A percentile compares a stretch with the other conserved stretches of the same genome.
Conservation (phyloP, 345 rosid genomes). For the Geranium brycei region DNA sequence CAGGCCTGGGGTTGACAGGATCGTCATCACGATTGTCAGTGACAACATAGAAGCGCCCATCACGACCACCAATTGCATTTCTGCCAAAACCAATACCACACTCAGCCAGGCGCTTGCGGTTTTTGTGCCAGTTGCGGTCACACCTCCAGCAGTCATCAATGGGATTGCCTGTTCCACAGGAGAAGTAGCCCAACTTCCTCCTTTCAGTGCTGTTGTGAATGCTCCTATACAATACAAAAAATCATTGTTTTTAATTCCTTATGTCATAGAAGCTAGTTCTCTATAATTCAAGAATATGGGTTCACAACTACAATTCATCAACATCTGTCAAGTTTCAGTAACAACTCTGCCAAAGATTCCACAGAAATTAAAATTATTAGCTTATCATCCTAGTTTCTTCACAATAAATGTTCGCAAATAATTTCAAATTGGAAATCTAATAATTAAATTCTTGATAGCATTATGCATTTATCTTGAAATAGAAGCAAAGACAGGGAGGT, state of each 20-base stretch:
- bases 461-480: neutral
- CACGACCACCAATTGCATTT: slow-evolving; percentile 82
- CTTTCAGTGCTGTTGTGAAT: slow-evolving; percentile 58
- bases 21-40: slow-evolving; percentile 66
- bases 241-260: neutral
- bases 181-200: slow-evolving; percentile 65
- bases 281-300: neutral
- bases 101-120: slow-evolving; percentile 79
- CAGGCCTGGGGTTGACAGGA: slow-evolving; percentile 79
- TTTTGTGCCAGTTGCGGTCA: slow-evolving; percentile 66
- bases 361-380: too few relatives aligned
- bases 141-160: slow-evolving; percentile 93
- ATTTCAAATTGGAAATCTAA: too few relatives aligned
- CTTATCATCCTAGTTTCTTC: neutral
- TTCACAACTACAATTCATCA: neutral
- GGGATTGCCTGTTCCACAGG: slow-evolving; percentile 82
- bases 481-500: neutral
- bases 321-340: too few relatives aligned
- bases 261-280: neutral
- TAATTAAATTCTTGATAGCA: neutral
- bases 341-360: too few relatives aligned
- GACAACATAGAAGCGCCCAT: slow-evolving; percentile 72
- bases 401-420: neutral
- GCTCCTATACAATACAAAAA: slow-evolving; percentile 36
- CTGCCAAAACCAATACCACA: slow-evolving; percentile 93